Percentiles rank a stretch among this genome's conserved stretches.
phyloP scores from a whole-genome alignment of 2,329 filamentous ascomycete genomes.

The Botrytis paeoniae region DNA sequence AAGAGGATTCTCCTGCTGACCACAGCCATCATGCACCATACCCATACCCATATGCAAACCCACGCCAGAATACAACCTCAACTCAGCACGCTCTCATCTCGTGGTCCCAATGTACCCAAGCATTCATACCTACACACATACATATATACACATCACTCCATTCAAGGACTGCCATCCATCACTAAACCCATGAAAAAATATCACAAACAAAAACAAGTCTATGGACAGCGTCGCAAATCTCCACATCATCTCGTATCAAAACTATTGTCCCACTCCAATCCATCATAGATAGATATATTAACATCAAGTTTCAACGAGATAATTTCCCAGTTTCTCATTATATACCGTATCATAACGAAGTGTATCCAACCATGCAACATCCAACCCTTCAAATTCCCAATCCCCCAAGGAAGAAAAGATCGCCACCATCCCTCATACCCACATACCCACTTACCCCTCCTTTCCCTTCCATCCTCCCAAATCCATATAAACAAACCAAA shows the following conservation, averaged over 20 bases:
- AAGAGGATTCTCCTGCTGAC: neutral
- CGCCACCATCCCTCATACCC: neutral
- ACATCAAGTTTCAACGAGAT: neutral
- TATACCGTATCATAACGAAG: neutral
- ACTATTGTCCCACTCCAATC: neutral
- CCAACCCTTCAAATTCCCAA: neutral
- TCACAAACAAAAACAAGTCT: neutral
- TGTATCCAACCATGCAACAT: neutral
- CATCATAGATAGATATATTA: neutral
- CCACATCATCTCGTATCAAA: neutral
- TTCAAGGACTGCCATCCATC: too few relatives aligned
- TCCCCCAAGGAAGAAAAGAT: neutral
- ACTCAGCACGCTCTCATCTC: neutral
- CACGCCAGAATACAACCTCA: neutral
- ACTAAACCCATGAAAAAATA: neutral
- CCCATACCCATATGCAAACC: neutral
- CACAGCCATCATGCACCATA: neutral
- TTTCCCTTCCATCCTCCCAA: neutral
- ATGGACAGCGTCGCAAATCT: neutral
- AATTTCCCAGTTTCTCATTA: neutral
- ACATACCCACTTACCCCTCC: constrained; percentile 8
- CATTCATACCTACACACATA: neutral
- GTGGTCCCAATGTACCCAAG: neutral
- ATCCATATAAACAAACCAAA: neutral
- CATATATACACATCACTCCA: neutral